Conservation (phyloP, 352 stramenopile genomes). For the Phytophthora palmivora region DNA sequence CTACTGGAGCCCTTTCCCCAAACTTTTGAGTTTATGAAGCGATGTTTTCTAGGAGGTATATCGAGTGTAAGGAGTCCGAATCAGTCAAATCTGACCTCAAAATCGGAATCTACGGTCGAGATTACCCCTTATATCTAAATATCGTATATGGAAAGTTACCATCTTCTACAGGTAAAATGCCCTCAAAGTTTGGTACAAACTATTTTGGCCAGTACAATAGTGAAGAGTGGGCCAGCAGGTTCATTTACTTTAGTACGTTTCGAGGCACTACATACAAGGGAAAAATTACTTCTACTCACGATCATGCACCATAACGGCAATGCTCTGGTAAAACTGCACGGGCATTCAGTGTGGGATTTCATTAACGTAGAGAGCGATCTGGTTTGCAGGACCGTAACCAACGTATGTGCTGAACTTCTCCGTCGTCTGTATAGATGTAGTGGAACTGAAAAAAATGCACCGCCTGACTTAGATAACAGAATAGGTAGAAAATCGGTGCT, state of each 20-base stretch:
- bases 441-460: constrained; percentile 35
- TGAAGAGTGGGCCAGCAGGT: constrained; percentile 20
- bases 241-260: constrained; percentile 2
- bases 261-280: constrained; percentile 10
- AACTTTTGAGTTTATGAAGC: too few relatives aligned
- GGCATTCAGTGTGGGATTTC: constrained; percentile 20
- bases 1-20: too few relatives aligned
- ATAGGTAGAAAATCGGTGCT: constrained; percentile 19
- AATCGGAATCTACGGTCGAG: too few relatives aligned
- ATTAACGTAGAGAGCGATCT: constrained; percentile 26
- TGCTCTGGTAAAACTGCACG: constrained; percentile 17
- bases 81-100: too few relatives aligned
- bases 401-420: constrained; percentile 21
- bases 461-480: not conserved
- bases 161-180: too few relatives aligned
- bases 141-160: too few relatives aligned
- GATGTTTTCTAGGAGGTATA: too few relatives aligned
- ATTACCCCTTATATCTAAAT: too few relatives aligned
- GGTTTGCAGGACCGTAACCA: constrained; percentile 10
- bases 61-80: too few relatives aligned
- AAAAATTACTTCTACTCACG: constrained; percentile 3
- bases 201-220: too few relatives aligned
- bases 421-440: constrained; percentile 18
- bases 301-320: constrained; percentile 29
- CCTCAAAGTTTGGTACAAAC: too few relatives aligned